Evolutionary conservation across 1,284 basidiomycete species (phyloP).

Genomic region (Rhodotorula sp.): DNA sequence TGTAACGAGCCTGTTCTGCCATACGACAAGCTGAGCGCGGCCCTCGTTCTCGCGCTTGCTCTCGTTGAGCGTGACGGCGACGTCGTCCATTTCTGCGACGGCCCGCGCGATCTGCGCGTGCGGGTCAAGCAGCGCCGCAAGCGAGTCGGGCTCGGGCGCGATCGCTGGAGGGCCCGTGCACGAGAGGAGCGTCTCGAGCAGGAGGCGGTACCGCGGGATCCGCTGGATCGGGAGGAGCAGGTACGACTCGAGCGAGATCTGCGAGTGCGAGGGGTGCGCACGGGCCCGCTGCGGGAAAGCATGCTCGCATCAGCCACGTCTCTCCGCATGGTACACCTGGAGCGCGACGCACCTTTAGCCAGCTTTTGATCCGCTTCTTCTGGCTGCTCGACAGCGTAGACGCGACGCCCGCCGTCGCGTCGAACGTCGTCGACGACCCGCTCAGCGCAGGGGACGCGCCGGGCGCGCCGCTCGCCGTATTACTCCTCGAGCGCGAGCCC

Average conservation of each 20-base stretch:
- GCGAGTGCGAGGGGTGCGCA: slow-evolving; percentile 76
- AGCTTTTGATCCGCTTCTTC: slow-evolving; percentile 79
- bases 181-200: slow-evolving; percentile 73
- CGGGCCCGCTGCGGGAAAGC: slow-evolving; percentile 43
- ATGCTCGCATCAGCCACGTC: neutral
- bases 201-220: slow-evolving; percentile 89
- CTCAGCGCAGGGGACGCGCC: slow-evolving; percentile 51
- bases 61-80: slow-evolving; percentile 95
- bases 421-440: slow-evolving; percentile 6
- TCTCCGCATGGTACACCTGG: neutral
- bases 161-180: slow-evolving; percentile 62
- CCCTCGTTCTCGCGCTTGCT: slow-evolving; percentile 92
- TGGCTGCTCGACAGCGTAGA: slow-evolving; percentile 59
- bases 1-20: slow-evolving; percentile 89
- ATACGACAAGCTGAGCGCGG: slow-evolving; percentile 66
- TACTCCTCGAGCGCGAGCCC: neutral
- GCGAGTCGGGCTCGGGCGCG: slow-evolving; percentile 58
- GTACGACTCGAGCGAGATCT: slow-evolving; percentile 93
- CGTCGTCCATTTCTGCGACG: slow-evolving; percentile 75
- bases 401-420: slow-evolving; percentile 17
- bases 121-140: slow-evolving; percentile 19
- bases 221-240: slow-evolving; percentile 92
- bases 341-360: slow-evolving; percentile 62
- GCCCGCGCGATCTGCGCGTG: slow-evolving; percentile 72
- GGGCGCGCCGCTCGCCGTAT: slow-evolving; percentile 53